Conservation (phyloP, 1,139 yeast genomes). For the Yamadazyma triangularis region DNA sequence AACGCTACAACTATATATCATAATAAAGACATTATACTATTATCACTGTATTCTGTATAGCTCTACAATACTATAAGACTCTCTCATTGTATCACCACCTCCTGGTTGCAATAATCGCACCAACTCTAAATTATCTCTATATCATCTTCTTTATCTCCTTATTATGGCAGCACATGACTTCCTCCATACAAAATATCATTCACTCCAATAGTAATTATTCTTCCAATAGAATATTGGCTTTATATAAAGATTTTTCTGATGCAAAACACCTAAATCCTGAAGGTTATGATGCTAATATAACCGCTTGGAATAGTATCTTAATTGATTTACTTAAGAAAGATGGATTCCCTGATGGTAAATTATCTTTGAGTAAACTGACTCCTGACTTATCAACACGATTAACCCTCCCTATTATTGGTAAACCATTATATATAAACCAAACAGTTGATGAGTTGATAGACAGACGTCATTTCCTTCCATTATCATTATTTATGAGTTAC, state of each 20-base stretch:
- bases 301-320: slow-evolving; percentile 50
- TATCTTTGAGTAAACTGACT: slow-evolving; percentile 22
- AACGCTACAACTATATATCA: no score
- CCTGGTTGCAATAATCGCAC: no score
- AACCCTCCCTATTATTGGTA: slow-evolving; percentile 24
- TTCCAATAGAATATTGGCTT: slow-evolving; percentile 49
- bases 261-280: slow-evolving; percentile 55
- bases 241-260: slow-evolving; percentile 57
- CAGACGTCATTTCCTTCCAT: slow-evolving; percentile 20
- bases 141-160: no score
- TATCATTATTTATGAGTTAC: slow-evolving; percentile 13
- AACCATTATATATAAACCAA: slow-evolving; percentile 21
- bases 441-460: slow-evolving; percentile 24
- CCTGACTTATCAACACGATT: slow-evolving; percentile 16
- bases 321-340: slow-evolving; percentile 16
- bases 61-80: no score
- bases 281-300: slow-evolving; percentile 67
- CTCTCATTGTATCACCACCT: no score
- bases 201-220: slow-evolving; percentile 7
- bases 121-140: no score
- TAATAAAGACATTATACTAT: no score
- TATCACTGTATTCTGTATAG: no score
- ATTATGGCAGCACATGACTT: no score
- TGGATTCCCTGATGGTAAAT: slow-evolving; percentile 13
- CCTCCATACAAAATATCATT: neutral